phyloP scores from a whole-genome alignment of 768 basidiomycete species.

The Calocybe gangraenosa region DNA sequence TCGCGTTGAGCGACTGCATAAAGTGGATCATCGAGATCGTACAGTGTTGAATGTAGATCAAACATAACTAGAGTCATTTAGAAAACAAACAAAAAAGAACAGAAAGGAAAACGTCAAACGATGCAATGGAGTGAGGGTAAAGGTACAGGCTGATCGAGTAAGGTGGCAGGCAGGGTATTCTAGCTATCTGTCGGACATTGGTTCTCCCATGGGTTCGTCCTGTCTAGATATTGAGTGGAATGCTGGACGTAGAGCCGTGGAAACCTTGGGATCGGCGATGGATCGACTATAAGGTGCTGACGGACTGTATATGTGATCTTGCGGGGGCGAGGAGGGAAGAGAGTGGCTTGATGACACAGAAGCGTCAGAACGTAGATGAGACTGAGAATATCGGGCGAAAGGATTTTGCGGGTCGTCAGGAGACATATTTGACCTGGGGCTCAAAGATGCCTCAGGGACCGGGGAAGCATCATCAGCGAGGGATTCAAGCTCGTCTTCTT shows the following conservation, averaged over 20 bases:
- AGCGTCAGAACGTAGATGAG: constrained; percentile 16
- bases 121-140: no score
- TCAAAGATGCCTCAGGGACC: constrained; percentile 3
- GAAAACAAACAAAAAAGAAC: no score
- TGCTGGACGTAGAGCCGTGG: constrained; percentile 31
- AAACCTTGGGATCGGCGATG: constrained; percentile 27
- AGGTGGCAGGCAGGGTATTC: no score
- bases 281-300: constrained; percentile 28
- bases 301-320: constrained; percentile 22
- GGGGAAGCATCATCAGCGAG: constrained; percentile 12
- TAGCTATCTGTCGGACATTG: no score
- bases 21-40: no score
- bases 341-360: constrained; percentile 10
- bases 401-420: constrained; percentile 1
- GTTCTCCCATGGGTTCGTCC: no score
- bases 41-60: no score
- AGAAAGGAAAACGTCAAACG: no score
- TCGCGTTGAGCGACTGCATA: no score
- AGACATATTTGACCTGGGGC: background rate
- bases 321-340: constrained; percentile 15
- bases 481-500: constrained; percentile 21
- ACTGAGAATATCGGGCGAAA: constrained; percentile 10
- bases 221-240: constrained; percentile 18
- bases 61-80: no score
- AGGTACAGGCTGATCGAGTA: no score